Evolutionary conservation across 495 filamentous ascomycete genomes (phyloP).

Genomic region (Amorphotheca resinae): DNA sequence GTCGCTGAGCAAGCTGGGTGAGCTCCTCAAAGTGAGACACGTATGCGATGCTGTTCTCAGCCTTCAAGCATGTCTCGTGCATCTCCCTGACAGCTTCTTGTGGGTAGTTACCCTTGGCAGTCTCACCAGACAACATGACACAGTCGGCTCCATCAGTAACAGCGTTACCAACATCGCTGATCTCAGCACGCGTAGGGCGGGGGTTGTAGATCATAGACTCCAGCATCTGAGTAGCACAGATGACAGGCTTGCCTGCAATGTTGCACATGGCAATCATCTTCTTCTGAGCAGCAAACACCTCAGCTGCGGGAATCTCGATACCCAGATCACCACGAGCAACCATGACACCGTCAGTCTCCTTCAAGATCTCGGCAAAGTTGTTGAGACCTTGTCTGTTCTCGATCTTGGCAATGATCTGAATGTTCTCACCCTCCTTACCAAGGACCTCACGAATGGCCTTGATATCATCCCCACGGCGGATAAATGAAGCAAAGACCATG

Average conservation of each 20-base stretch:
- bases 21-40: conserved; percentile 94
- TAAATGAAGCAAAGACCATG: conserved; percentile 99
- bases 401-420: conserved; percentile 99
- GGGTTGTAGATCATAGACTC: conserved; percentile 99
- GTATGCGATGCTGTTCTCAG: conserved; percentile 93
- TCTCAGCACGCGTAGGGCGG: conserved; percentile 91
- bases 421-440: conserved; percentile 84
- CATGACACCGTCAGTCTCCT: conserved; percentile 98
- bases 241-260: conserved; percentile 95
- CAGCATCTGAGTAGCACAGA: conserved; percentile 79
- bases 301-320: conserved; percentile 95
- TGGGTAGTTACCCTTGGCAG: conserved; percentile 94
- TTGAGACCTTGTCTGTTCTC: conserved; percentile 97
- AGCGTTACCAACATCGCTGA: conserved; percentile 96
- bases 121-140: conserved; percentile 99
- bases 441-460: conserved; percentile 81
- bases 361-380: conserved; percentile 97
- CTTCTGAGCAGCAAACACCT: conserved; percentile 99
- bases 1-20: conserved; percentile 64
- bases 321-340: conserved; percentile 97
- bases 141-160: conserved; percentile 96
- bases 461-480: conserved; percentile 86
- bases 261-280: conserved; percentile 99
- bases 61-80: conserved; percentile 91
- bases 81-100: conserved; percentile 90